Evolutionary conservation across 495 filamentous ascomycete species (phyloP).

Genomic region (Pyrenopolyporus hunteri): DNA sequence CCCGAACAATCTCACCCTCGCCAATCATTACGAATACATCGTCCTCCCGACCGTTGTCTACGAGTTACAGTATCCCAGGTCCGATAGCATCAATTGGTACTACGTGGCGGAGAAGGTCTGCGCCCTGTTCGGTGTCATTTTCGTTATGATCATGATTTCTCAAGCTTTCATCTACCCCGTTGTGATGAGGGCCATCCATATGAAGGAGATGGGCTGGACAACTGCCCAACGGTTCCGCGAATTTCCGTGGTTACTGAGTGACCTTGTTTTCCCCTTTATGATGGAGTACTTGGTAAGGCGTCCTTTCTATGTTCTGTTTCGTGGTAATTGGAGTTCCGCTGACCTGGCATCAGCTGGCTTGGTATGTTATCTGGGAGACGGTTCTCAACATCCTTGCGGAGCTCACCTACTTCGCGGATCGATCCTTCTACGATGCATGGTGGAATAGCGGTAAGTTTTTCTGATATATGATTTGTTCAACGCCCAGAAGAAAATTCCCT

Average conservation of each 20-base stretch:
- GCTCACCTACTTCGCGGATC: conserved; percentile 75
- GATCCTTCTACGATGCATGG: conserved; percentile 79
- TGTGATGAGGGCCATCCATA: conserved; percentile 66
- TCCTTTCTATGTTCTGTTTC: neutral
- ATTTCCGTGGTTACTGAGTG: conserved; percentile 72
- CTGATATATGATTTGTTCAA: neutral
- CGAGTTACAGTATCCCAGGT: conserved; percentile 77
- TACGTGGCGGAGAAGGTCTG: conserved; percentile 73
- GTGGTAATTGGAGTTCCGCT: neutral
- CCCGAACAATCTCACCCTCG: conserved; percentile 68
- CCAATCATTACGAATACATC: conserved; percentile 73
- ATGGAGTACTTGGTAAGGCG: conserved; percentile 72
- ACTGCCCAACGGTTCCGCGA: conserved; percentile 63
- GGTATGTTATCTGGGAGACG: conserved; percentile 84
- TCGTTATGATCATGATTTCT: conserved; percentile 65
- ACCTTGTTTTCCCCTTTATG: conserved; percentile 76
- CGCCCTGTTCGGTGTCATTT: conserved; percentile 71
- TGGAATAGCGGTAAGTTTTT: conserved; percentile 56
- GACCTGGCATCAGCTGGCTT: conserved; percentile 47
- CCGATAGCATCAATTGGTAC: conserved; percentile 68
- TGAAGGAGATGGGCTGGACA: conserved; percentile 67
- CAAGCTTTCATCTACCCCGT: conserved; percentile 69
- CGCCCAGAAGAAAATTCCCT: neutral
- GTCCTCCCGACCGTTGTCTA: conserved; percentile 77
- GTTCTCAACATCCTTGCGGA: conserved; percentile 78